A percentile compares a stretch with the other conserved stretches of the same genome.
Conservation (phyloP, 331 rosid genomes). For the Arachis monticola region DNA sequence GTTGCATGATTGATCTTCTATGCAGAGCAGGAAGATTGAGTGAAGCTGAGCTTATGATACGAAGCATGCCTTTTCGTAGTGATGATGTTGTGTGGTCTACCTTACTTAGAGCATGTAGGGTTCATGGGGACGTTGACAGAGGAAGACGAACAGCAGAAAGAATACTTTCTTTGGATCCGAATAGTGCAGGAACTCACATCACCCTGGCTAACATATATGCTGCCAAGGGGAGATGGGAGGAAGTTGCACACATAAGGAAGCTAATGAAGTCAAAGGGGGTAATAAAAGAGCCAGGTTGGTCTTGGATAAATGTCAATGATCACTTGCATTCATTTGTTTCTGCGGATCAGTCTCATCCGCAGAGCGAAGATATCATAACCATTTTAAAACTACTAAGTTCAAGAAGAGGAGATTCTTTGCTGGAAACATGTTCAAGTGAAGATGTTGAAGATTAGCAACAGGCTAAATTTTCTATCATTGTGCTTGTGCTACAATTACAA, state of each 20-base stretch:
- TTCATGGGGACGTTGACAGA: constrained; percentile 61
- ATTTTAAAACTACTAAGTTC: constrained; percentile 56
- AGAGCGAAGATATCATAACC: constrained; percentile 50
- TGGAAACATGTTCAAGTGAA: constrained; percentile 42
- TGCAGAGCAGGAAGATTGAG: constrained; percentile 74
- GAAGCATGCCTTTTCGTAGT: constrained; percentile 53
- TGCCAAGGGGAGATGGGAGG: constrained; percentile 70
- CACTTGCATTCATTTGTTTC: constrained; percentile 50
- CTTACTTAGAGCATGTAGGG: constrained; percentile 75
- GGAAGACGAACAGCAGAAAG: constrained; percentile 68
- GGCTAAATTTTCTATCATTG: constrained; percentile 10
- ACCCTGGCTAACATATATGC: constrained; percentile 73
- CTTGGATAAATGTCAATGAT: constrained; percentile 64
- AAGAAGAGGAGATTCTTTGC: constrained; percentile 40
- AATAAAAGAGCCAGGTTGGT: constrained; percentile 84
- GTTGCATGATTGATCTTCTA: constrained; percentile 78
- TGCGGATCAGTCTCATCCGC: constrained; percentile 56
- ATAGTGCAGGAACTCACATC: constrained; percentile 68
- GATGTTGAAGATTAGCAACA: constrained; percentile 44
- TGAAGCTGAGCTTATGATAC: constrained; percentile 69
- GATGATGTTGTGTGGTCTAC: constrained; percentile 87
- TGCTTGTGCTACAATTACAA: constrained; percentile 4
- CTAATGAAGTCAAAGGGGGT: constrained; percentile 70
- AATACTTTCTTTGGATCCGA: constrained; percentile 59
- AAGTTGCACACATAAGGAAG: constrained; percentile 65